Base-by-base conservation (phyloP, 192 early-diverging fungal species). In the Umbelopsis isabellina region DNA sequence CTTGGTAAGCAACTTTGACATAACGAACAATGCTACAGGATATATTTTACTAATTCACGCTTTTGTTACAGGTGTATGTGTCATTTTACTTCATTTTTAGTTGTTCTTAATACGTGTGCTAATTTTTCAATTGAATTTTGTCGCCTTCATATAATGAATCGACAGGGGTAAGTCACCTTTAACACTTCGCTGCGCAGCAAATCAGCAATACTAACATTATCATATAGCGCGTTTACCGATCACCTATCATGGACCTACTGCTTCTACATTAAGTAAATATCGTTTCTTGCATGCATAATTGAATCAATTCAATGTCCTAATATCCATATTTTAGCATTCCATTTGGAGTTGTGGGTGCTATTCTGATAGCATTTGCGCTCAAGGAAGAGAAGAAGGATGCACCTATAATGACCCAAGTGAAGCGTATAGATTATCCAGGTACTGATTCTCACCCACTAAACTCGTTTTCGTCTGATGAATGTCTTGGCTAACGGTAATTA, bases 141-240 rank as follows among this genome's bases (percentile, higher is more conserved):
- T 30, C 27, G 27, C 27, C 1, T 30, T 30, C 27, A 30, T 30
- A 30, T 30, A 4, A 41, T 10, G 37, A 1, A 9, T 41, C 10
- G 6, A 41, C 6, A 41, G 55, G 55, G 55, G 55, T 61, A 61
- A 61, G 55, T 35, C 18, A 3, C 18, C 16, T 61, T 11, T 4
- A 35, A 35, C 13, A 5, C 1, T 15, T 0, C 3, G 15, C 13
- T 13, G 13, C 10, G 6, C 23, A 49, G 4, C 5, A 21, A 21
- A 1, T 21, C 0, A 25, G 21, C 22, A 55, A n/a, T 7, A 12
- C 3, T 61, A 61, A 61, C 55, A 35, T 13, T 0, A n/a, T 35
- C 27, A 4, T 61, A 35, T n/a, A 61, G 96, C 33, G 80, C 88
- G 7, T 92, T 98, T 52, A 90, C 91, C 30, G 89, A 98, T 46